Evolutionary conservation across 2,329 filamentous ascomycete genomes (phyloP).

Genomic region (Hypoxylon sp.): DNA sequence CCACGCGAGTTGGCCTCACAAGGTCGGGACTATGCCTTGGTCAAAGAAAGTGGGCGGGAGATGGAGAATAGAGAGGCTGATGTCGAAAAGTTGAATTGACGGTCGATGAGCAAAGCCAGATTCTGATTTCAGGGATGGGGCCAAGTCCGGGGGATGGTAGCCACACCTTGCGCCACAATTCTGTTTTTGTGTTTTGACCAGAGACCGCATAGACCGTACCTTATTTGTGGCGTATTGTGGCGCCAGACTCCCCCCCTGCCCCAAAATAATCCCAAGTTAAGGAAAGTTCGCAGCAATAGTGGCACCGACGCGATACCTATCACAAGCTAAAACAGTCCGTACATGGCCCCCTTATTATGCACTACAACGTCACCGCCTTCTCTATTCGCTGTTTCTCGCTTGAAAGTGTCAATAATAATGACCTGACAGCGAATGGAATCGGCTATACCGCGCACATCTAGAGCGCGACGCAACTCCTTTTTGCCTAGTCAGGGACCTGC

Average conservation of each 20-base stretch:
- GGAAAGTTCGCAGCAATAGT: slow-evolving; percentile 8
- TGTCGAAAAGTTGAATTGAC: slow-evolving; percentile 51
- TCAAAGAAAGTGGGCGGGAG: slow-evolving; percentile 37
- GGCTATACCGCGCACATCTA: slow-evolving; percentile 30
- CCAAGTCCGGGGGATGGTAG: slow-evolving; percentile 39
- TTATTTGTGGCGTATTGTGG: slow-evolving; percentile 18
- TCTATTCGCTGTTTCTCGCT: slow-evolving; percentile 28
- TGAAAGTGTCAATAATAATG: slow-evolving; percentile 23
- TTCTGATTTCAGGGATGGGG: slow-evolving; percentile 49
- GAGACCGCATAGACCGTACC: too few species aligned
- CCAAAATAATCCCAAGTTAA: not conserved
- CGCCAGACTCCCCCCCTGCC: not conserved
- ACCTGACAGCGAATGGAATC: slow-evolving; percentile 37
- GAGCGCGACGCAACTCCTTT: slow-evolving; percentile 38
- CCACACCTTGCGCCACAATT: slow-evolving; percentile 39
- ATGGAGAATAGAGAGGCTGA: slow-evolving; percentile 50
- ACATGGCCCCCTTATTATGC: slow-evolving; percentile 28
- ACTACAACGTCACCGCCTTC: slow-evolving; percentile 43
- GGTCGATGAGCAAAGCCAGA: slow-evolving; percentile 47
- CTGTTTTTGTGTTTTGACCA: slow-evolving; percentile 27
- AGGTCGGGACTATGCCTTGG: slow-evolving; percentile 30
- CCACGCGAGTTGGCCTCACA: slow-evolving; percentile 25
- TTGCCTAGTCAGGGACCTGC: slow-evolving; percentile 38
- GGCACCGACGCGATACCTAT: slow-evolving; percentile 19
- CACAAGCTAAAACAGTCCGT: slow-evolving; percentile 14